These are phyloP conservation scores for Capsicum chinense DNA, from an alignment of 257 asterid species.

Conservation along the genomic window DNA sequence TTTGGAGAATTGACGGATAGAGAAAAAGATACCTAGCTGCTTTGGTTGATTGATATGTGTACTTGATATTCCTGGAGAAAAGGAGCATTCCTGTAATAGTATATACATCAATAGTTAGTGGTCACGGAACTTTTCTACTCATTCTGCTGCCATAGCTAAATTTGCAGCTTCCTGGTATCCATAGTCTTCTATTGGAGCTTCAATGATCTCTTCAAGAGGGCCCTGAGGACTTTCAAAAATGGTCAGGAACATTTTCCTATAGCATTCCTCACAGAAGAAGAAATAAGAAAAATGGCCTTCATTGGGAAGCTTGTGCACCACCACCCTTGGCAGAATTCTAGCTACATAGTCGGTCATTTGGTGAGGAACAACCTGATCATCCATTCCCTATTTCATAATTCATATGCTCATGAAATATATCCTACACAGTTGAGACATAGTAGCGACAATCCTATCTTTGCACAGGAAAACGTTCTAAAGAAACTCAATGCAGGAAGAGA, in stretches of 20 bases:
- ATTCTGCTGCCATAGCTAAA: constrained; percentile 39
- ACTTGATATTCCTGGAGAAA: constrained; percentile 10
- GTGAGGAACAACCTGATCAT: constrained; percentile 76
- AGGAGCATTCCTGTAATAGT: constrained; percentile 36
- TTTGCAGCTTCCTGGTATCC: constrained; percentile 37
- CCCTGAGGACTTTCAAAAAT: constrained; percentile 80
- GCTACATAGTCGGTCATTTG: constrained; percentile 64
- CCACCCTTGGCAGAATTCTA: constrained; percentile 65
- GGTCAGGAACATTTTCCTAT: constrained; percentile 60
- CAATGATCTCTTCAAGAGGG: constrained; percentile 46
- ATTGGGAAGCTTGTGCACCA: constrained; percentile 67
- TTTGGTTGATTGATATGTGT: too few species aligned
- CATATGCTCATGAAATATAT: background rate
- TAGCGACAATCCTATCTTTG: background rate
- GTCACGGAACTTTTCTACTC: constrained; percentile 28
- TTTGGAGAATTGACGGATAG: too few species aligned
- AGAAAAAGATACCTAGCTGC: too few species aligned
- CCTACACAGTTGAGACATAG: background rate
- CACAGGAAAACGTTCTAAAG: background rate
- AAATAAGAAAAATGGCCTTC: constrained; percentile 91
- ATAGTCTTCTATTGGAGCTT: constrained; percentile 42
- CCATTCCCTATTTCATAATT: constrained; percentile 65
- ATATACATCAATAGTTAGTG: constrained; percentile 40
- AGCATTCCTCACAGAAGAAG: constrained; percentile 72
- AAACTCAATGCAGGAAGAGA: background rate